Conservation (phyloP, 768 basidiomycete genomes). For the Lanmaoa rubissima region DNA sequence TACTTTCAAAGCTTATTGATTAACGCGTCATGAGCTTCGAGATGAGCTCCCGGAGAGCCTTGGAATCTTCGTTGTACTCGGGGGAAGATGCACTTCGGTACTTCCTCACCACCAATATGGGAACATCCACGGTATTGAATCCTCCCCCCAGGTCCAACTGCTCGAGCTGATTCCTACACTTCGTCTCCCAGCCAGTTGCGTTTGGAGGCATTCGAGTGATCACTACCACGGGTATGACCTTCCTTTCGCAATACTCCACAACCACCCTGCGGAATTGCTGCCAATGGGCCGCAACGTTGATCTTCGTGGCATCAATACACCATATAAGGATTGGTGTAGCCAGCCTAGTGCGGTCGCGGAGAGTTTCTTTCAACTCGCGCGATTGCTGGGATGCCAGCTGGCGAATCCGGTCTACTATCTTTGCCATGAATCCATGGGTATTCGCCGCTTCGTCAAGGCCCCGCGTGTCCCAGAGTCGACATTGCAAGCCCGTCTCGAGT, state of each 20-base stretch:
- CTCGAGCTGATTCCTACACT: slow-evolving; percentile 13
- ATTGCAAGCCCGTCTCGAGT: slow-evolving; percentile 6
- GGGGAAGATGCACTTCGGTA: slow-evolving; percentile 1
- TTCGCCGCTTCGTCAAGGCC: slow-evolving; percentile 24
- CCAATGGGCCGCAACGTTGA: slow-evolving; percentile 17
- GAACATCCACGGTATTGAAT: background rate
- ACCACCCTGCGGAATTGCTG: slow-evolving; percentile 22
- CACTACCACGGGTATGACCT: slow-evolving; percentile 20
- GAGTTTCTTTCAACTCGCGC: slow-evolving; percentile 17
- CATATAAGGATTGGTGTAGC: slow-evolving; percentile 20
- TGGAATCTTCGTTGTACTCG: slow-evolving; percentile 16
- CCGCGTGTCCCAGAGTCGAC: slow-evolving; percentile 26
- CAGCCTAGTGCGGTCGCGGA: slow-evolving; percentile 6
- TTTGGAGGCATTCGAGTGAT: slow-evolving; percentile 15
- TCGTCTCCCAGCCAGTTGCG: slow-evolving; percentile 4
- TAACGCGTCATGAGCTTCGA: background rate
- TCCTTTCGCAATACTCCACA: slow-evolving; percentile 22
- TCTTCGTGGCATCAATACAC: slow-evolving; percentile 25
- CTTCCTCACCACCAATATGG: slow-evolving; percentile 10
- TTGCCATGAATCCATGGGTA: slow-evolving; percentile 1
- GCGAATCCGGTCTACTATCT: slow-evolving; percentile 11
- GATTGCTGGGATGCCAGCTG: slow-evolving; percentile 10
- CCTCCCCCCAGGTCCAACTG: slow-evolving; percentile 5
- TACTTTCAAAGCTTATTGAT: background rate
- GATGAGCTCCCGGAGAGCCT: slow-evolving; percentile 14